Conservation (phyloP, 2,329 filamentous ascomycete genomes). For the Hortaea werneckii region DNA sequence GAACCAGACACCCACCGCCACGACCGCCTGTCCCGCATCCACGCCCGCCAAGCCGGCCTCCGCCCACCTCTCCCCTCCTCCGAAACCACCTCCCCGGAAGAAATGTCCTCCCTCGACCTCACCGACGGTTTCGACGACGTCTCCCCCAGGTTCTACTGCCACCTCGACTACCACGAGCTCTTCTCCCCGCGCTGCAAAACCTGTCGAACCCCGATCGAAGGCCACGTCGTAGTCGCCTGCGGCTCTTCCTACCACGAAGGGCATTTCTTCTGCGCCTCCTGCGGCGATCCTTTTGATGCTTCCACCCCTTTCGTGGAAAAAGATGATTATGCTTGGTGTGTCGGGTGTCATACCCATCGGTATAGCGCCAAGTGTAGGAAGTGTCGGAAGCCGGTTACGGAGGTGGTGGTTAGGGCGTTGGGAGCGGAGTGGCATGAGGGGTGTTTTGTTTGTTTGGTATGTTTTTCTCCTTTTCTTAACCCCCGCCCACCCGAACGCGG, state of each 20-base stretch:
- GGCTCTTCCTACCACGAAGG: slow-evolving; percentile 95
- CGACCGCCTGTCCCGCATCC: slow-evolving; percentile 65
- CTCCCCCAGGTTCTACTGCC: slow-evolving; percentile 81
- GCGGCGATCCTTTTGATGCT: slow-evolving; percentile 65
- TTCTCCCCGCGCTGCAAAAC: slow-evolving; percentile 90
- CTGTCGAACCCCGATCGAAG: slow-evolving; percentile 92
- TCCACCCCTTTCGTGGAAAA: slow-evolving; percentile 84
- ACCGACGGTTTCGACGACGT: slow-evolving; percentile 49
- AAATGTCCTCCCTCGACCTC: no score
- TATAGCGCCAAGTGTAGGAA: slow-evolving; percentile 82
- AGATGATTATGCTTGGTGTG: slow-evolving; percentile 95
- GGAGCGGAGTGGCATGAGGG: slow-evolving; percentile 87
- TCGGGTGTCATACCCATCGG: slow-evolving; percentile 82
- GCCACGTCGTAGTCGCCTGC: slow-evolving; percentile 86
- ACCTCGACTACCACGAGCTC: slow-evolving; percentile 95
- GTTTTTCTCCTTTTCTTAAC: slow-evolving; percentile 15
- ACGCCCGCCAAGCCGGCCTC: slow-evolving; percentile 41
- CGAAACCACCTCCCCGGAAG: no score
- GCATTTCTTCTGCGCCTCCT: slow-evolving; percentile 98
- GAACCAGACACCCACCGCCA: slow-evolving; percentile 66
- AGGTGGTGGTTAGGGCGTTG: slow-evolving; percentile 80
- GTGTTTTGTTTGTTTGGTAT: slow-evolving; percentile 71
- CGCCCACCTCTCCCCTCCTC: slow-evolving; percentile 30
- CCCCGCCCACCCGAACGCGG: no score
- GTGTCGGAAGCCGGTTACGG: slow-evolving; percentile 75